Base-by-base conservation (phyloP, 495 filamentous ascomycete genomes). In the Penicillium egyptiacum region DNA sequence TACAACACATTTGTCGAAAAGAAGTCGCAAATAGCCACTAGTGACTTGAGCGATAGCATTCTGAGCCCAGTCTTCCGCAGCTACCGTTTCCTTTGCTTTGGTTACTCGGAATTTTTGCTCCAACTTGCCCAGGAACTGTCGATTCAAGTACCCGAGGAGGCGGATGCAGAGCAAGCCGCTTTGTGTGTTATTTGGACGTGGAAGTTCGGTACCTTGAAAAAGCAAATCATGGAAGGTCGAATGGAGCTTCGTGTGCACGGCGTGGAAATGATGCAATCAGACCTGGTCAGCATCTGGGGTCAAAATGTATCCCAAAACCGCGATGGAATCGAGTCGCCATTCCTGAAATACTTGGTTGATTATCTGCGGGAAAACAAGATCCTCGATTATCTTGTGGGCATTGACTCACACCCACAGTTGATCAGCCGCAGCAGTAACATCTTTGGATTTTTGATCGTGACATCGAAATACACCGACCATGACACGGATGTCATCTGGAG, bases 321-420 rank as follows among this genome's bases (percentile, higher is more conserved):
- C 9, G 37, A 56, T 14, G 70, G 62, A 4, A 60, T 65, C 33
- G 66, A 75, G 6, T 75, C 81, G 58, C 79, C 84, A 0, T 74
- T 87, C 16, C 71, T 90, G 48, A 77, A 80, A 31, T 88, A 86
- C 61, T 75, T 92, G 51, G 80, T 88, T 20, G 72, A 80, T 22
- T 88, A 86, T 57, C 79, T 96, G 41, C 72, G 85, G 25, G 61
- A 77, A 4, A 84, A 84, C 43, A 83, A 82, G 56, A 78, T 96
- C 23, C 79, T 96, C 42, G 85, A 90, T 45, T 96, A 98, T 69
- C 82, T 98, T 26, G 85, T 98, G 53, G 90, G 94, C 2, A 85
- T 92, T 42, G 92, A 91, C 53, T 96, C 94, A 17, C 94, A 98
- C 65, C 89, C 90, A 6, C 90, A 96, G 63, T 83, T 98, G 55